A percentile compares a stretch with the other conserved stretches of the same genome.
phyloP scores from a whole-genome alignment of 176 grass and related monocot species.

The Microstegium vimineum region DNA sequence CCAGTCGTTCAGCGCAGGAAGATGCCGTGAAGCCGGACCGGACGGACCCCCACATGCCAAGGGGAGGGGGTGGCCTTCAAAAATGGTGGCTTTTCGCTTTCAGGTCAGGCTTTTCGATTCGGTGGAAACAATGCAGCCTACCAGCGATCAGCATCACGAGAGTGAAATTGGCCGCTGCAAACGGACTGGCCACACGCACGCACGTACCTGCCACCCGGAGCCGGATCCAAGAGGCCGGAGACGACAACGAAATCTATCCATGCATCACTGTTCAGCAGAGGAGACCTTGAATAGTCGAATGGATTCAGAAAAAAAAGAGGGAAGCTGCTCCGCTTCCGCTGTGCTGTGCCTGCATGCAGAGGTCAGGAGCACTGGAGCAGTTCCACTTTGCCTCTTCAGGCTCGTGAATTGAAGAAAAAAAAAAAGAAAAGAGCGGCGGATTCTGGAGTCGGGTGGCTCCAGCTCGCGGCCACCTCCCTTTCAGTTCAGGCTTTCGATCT shows the following conservation, averaged over 20 bases:
- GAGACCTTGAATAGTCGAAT: background rate
- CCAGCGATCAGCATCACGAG: background rate
- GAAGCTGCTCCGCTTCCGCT: background rate
- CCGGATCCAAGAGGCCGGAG: background rate
- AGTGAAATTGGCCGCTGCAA: background rate
- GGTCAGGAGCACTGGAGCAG: slow-evolving; percentile 11
- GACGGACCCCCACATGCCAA: background rate
- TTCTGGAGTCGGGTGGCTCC: background rate
- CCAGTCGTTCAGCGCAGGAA: background rate
- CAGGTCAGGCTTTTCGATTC: no score
- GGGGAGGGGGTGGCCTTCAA: background rate
- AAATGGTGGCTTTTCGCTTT: background rate
- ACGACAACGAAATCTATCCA: background rate
- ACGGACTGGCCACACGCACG: background rate
- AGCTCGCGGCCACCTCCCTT: background rate
- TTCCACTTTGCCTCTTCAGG: slow-evolving; percentile 40
- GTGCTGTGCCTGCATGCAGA: background rate
- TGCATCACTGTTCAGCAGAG: background rate
- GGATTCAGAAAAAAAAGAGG: background rate
- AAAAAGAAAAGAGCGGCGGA: background rate
- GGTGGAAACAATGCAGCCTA: no score
- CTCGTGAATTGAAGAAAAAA: background rate
- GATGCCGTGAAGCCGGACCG: slow-evolving; percentile 1
- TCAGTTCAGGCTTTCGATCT: background rate
- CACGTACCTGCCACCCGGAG: background rate